Base-by-base conservation (phyloP, 2,329 filamentous ascomycete species). In the Xylaria sp. region DNA sequence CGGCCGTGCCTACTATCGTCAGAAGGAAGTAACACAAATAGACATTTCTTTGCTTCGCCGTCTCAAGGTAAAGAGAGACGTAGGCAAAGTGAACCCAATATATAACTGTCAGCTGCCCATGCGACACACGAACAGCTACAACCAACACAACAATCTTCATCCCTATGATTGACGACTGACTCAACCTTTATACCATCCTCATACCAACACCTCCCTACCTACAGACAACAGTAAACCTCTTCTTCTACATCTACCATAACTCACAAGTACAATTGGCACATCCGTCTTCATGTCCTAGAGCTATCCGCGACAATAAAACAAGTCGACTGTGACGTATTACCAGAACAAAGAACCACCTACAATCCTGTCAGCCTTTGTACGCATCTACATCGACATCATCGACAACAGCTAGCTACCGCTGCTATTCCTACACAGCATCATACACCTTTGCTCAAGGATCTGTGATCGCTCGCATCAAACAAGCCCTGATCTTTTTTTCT, bases 261-360 rank as follows among this genome's bases (percentile, higher is more conserved):
- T 8, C n/a, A 42, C 8, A 19, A 21, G 6, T 9, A 14, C 31
- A 46, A 33, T 40, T 12, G n/a, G 17, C 23, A 25, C 11, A 9
- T 23, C 19, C 33, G 38, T 31, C 28, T 42, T 55, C 49, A 55
- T 60, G 21, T 25, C 49, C 43, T 31, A 46, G 17, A 46, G 37
- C 31, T 37, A 49, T 54, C 57, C 49, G 35, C 42, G 40, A 57
- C 55, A 55, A 46, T 31, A 8, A 28, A 14, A 23, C 17, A 17
- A 38, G 19, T 14, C 43, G 49, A 47, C 40, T 42, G 61, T 63
- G 56, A 63, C 56, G 51, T 59, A 42, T 40, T 12, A 25, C n/a
- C 43, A 57, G n/a, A 46, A 60, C 57, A 60, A 60, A 57, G 52
- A 60, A 49, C 35, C 54, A 58, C 37, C 31, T 61, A 45, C 46